These are phyloP conservation scores for Globisporangium parvum DNA, from an alignment of 352 stramenopile genomes.

Conservation along the genomic window DNA sequence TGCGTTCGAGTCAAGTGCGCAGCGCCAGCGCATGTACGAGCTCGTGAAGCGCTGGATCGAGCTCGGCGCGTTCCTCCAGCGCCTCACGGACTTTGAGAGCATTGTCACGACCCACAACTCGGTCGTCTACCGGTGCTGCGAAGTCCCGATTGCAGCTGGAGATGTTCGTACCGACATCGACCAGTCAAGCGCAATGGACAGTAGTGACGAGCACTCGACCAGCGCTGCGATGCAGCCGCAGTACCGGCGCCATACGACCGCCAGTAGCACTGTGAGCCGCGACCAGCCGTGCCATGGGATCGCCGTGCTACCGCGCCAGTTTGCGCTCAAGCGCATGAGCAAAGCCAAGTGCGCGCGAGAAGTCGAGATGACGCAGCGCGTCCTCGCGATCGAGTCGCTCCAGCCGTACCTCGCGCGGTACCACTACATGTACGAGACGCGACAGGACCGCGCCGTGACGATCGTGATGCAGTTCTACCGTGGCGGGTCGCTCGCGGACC, in stretches of 20 bases:
- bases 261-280: neutral
- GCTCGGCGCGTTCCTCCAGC: constrained; percentile 43
- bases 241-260: neutral
- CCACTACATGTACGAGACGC: constrained; percentile 54
- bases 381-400: constrained; percentile 24
- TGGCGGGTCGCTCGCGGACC: constrained; percentile 44
- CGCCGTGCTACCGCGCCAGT: constrained; percentile 10
- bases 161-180: neutral
- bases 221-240: neutral
- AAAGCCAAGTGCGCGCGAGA: constrained; percentile 25
- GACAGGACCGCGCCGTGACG: constrained; percentile 34
- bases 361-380: constrained; percentile 39
- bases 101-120: constrained; percentile 46
- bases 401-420: constrained; percentile 46
- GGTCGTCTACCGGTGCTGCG: constrained; percentile 44
- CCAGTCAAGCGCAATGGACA: too few species aligned
- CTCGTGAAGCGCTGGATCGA: constrained; percentile 52
- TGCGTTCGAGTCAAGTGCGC: constrained; percentile 33
- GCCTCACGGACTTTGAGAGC: constrained; percentile 35
- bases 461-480: constrained; percentile 62
- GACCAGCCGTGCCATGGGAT: too few species aligned
- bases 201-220: constrained; percentile 4
- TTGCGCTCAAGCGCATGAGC: constrained; percentile 48
- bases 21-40: constrained; percentile 44
- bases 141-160: constrained; percentile 5